Evolutionary conservation across 345 rosid species (phyloP).

Genomic region (Ceriops zippeliana): DNA sequence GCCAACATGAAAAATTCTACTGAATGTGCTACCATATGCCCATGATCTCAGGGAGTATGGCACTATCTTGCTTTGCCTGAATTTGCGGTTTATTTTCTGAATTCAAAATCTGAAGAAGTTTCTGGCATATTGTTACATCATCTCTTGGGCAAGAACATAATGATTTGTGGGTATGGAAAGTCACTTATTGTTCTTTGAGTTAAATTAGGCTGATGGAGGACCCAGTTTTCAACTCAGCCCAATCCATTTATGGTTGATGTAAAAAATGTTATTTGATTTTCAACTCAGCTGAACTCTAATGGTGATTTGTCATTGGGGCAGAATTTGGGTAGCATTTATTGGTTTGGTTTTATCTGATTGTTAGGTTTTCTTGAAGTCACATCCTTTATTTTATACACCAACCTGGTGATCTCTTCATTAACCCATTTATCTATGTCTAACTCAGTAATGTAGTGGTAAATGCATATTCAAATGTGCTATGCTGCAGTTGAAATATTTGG

Average conservation of each 20-base stretch:
- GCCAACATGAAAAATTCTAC: slow-evolving; percentile 2
- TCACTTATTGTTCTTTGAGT: not conserved
- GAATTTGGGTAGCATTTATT: not conserved
- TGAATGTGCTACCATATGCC: not conserved
- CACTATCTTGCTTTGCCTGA: not conserved
- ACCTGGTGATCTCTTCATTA: too few species aligned
- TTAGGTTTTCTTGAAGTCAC: too few species aligned
- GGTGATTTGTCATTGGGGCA: not conserved
- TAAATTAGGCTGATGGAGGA: not conserved
- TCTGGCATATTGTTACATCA: not conserved
- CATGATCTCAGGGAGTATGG: not conserved
- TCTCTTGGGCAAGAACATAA: not conserved
- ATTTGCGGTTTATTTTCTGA: too few species aligned
- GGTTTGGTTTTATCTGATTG: too few species aligned
- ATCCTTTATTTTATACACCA: too few species aligned
- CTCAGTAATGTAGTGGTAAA: too few species aligned
- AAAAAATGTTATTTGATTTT: not conserved
- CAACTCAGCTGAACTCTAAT: not conserved
- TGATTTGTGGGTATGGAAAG: not conserved
- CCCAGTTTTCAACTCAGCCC: not conserved
- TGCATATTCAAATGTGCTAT: too few species aligned
- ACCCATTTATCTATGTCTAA: too few species aligned
- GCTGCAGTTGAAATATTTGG: too few species aligned
- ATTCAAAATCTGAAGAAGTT: too few species aligned
- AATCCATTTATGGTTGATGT: not conserved